These are phyloP conservation scores for Pseudodiploospora longispora DNA, from an alignment of 2,329 filamentous ascomycete genomes.

Conservation along the genomic window DNA sequence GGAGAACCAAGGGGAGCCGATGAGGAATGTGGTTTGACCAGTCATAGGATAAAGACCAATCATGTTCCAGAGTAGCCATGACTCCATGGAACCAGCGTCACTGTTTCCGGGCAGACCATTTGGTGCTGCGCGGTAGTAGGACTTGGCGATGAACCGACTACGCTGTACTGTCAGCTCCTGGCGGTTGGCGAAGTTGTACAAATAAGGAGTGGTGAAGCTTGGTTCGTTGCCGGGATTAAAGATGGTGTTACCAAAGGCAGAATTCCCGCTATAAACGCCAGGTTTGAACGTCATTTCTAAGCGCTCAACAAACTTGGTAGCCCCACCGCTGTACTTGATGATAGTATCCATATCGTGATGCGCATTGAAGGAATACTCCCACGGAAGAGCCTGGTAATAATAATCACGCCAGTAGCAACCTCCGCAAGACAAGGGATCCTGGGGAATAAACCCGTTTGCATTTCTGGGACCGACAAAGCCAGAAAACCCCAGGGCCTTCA, in stretches of 20 bases:
- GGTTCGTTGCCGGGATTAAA: conserved; percentile 64
- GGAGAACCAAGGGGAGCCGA: conserved; percentile 56
- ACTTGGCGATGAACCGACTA: conserved; percentile 50
- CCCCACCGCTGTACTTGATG: conserved; percentile 47
- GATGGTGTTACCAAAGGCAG: conserved; percentile 43
- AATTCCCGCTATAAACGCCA: conserved; percentile 32
- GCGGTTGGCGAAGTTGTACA: conserved; percentile 59
- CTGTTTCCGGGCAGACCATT: conserved; percentile 60
- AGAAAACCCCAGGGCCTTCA: conserved; percentile 49
- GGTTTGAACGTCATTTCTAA: conserved; percentile 54
- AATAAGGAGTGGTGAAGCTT: conserved; percentile 57
- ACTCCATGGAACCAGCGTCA: conserved; percentile 67
- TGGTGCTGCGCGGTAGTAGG: conserved; percentile 47
- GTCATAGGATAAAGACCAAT: conserved; percentile 61
- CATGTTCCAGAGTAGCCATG: conserved; percentile 61
- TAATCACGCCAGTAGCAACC: conserved; percentile 59
- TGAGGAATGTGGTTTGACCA: conserved; percentile 59
- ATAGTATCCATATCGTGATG: conserved; percentile 55
- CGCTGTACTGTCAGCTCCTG: conserved; percentile 54
- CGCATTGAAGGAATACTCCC: conserved; percentile 62
- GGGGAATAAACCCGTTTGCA: conserved; percentile 39
- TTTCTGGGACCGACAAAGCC: conserved; percentile 59
- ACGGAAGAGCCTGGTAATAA: conserved; percentile 52
- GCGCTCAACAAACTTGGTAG: conserved; percentile 44
- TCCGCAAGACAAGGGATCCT: conserved; percentile 51